Conservation (phyloP, 805 yeast genomes). For the Torulaspora franciscae region DNA sequence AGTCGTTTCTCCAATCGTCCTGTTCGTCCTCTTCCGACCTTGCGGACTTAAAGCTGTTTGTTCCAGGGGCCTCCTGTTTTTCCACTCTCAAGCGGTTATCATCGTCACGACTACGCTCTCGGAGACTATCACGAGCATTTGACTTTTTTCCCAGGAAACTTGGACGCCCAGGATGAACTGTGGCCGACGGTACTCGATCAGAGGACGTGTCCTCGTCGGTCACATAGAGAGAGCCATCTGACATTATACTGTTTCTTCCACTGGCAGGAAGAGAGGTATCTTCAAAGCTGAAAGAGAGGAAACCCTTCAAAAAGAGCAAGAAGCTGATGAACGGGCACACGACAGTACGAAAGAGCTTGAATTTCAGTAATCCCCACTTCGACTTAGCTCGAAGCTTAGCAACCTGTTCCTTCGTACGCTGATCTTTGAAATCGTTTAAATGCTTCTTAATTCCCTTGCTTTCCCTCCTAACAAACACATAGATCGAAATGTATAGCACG, state of each 20-base stretch:
- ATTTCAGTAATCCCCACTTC: background rate
- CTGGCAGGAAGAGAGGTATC: slow-evolving; percentile 15
- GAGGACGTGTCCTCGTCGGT: slow-evolving; percentile 1
- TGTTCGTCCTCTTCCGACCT: too few species aligned
- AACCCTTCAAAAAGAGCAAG: slow-evolving; percentile 14
- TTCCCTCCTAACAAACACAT: slow-evolving; percentile 64
- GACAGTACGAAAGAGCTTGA: slow-evolving; percentile 1
- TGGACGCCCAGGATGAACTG: too few species aligned
- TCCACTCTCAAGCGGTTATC: too few species aligned
- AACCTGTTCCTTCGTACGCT: slow-evolving; percentile 4
- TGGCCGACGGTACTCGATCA: background rate
- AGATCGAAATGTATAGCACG: slow-evolving; percentile 62
- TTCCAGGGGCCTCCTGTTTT: too few species aligned
- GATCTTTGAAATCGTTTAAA: slow-evolving; percentile 28
- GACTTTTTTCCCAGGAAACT: too few species aligned
- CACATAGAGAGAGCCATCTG: slow-evolving; percentile 1
- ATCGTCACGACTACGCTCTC: too few species aligned
- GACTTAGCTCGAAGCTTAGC: slow-evolving; percentile 2
- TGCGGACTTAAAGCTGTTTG: too few species aligned
- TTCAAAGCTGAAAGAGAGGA: slow-evolving; percentile 24
- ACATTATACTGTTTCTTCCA: slow-evolving; percentile 4
- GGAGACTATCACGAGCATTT: too few species aligned
- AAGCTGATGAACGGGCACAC: slow-evolving; percentile 11
- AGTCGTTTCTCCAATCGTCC: too few species aligned
- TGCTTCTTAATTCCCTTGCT: slow-evolving; percentile 47